phyloP scores from a whole-genome alignment of 2,329 filamentous ascomycete species.

The Eutypa lata region DNA sequence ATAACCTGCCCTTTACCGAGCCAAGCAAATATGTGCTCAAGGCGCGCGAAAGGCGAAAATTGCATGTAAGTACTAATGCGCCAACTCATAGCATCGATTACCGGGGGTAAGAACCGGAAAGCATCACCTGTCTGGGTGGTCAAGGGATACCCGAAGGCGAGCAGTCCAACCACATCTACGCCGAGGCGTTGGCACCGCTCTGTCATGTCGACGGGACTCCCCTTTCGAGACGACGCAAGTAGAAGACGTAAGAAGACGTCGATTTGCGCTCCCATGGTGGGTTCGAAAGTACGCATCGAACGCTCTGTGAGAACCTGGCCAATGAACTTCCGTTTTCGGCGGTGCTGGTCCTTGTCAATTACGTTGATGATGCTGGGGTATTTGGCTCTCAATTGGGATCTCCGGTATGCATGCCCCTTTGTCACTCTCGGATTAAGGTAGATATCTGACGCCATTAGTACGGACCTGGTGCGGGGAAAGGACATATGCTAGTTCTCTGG shows the following conservation, averaged over 20 bases:
- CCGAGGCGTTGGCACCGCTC: slow-evolving; percentile 5
- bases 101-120: background rate
- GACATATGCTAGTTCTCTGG: background rate
- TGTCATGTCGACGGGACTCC: slow-evolving; percentile 10
- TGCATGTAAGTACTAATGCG: background rate
- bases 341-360: slow-evolving; percentile 7
- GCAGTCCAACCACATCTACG: slow-evolving; percentile 11
- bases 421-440: background rate
- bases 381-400: slow-evolving; percentile 1
- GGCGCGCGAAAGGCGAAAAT: background rate
- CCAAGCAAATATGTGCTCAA: background rate
- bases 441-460: background rate
- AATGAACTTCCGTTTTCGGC: slow-evolving; percentile 9
- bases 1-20: background rate
- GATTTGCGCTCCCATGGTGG: slow-evolving; percentile 8
- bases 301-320: slow-evolving; percentile 9
- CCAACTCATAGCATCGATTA: slow-evolving; percentile 1
- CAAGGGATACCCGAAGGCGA: slow-evolving; percentile 8
- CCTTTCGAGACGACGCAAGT: background rate
- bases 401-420: slow-evolving; percentile 2
- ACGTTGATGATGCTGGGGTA: slow-evolving; percentile 6
- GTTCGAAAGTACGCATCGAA: slow-evolving; percentile 11
- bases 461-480: background rate
- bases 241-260: slow-evolving; percentile 11
- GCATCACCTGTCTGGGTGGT: slow-evolving; percentile 7